phyloP scores from a whole-genome alignment of 1,284 basidiomycete species.

The Puccinia novopanici region DNA sequence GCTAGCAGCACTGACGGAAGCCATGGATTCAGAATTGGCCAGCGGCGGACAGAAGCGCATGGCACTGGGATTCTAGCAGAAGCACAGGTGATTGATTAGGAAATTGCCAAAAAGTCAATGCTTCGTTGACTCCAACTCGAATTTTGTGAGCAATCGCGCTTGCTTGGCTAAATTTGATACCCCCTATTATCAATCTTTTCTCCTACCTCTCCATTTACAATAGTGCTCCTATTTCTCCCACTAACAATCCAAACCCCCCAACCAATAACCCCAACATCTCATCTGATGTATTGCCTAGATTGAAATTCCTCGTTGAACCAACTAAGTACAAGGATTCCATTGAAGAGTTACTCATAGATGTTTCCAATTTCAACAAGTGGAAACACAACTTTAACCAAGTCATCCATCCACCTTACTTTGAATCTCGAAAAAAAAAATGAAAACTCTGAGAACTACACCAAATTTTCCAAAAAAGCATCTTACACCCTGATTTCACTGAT shows the following conservation, averaged over 20 bases:
- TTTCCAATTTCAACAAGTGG: not conserved
- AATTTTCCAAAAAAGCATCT: slow-evolving; percentile 49
- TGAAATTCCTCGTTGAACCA: not conserved
- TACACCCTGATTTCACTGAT: slow-evolving; percentile 15
- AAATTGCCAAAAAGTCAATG: too few species aligned
- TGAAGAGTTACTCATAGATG: not conserved
- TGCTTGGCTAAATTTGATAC: slow-evolving; percentile 6
- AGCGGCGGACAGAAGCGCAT: slow-evolving; percentile 10
- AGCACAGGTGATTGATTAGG: not conserved
- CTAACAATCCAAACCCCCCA: not conserved
- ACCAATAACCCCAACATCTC: too few species aligned
- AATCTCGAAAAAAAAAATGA: not conserved
- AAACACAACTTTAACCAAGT: not conserved
- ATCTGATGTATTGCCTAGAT: too few species aligned
- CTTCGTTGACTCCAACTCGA: not conserved
- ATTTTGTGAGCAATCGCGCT: not conserved
- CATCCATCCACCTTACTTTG: not conserved
- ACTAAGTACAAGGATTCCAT: not conserved
- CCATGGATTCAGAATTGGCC: slow-evolving; percentile 3
- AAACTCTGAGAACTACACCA: not conserved
- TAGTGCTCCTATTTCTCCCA: too few species aligned
- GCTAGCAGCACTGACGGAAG: slow-evolving; percentile 13
- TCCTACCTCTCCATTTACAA: too few species aligned
- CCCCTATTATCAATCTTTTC: slow-evolving; percentile 47
- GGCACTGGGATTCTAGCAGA: slow-evolving; percentile 20